Percentiles rank a stretch among this genome's conserved stretches.
These are phyloP conservation scores for Ophiostoma tasmaniense DNA, from an alignment of 2,329 filamentous ascomycete species.

Conservation along the genomic window DNA sequence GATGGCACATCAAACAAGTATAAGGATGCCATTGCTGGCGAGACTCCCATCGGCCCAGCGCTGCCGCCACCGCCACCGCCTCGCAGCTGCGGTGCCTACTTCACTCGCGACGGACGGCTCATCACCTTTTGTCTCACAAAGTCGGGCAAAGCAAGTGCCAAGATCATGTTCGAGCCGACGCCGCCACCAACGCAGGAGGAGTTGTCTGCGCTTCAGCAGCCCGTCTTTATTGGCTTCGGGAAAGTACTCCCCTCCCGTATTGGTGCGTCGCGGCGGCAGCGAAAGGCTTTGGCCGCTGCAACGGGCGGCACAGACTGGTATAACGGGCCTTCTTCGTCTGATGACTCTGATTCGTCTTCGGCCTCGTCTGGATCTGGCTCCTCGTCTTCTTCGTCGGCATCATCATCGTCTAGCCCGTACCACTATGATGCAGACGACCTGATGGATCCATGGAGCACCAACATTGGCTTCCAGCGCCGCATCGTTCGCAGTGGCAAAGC, in stretches of 20 bases:
- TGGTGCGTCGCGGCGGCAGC: slow-evolving; percentile 31
- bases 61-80: slow-evolving; percentile 46
- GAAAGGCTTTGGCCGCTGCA: slow-evolving; percentile 42
- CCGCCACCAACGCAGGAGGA: slow-evolving; percentile 27
- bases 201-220: slow-evolving; percentile 18
- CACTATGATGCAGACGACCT: slow-evolving; percentile 8
- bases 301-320: slow-evolving; percentile 25
- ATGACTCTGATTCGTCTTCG: slow-evolving; percentile 32
- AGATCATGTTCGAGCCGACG: slow-evolving; percentile 38
- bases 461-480: slow-evolving; percentile 43
- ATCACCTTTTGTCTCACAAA: slow-evolving; percentile 63
- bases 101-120: slow-evolving; percentile 53
- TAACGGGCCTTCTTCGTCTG: slow-evolving; percentile 20
- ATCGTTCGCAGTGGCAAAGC: slow-evolving; percentile 37
- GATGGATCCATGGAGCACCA: slow-evolving; percentile 19
- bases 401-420: background rate
- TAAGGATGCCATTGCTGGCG: background rate
- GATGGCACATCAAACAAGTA: slow-evolving; percentile 41
- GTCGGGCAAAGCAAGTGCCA: slow-evolving; percentile 48
- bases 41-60: background rate
- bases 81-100: slow-evolving; percentile 51
- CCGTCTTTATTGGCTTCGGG: slow-evolving; percentile 22
- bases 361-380: slow-evolving; percentile 5
- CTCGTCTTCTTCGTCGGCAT: background rate
- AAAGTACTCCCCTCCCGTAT: slow-evolving; percentile 15